Percentiles rank a stretch among this genome's conserved stretches.
Conservation (phyloP, 768 basidiomycete genomes). For the Calocera viscosa region DNA sequence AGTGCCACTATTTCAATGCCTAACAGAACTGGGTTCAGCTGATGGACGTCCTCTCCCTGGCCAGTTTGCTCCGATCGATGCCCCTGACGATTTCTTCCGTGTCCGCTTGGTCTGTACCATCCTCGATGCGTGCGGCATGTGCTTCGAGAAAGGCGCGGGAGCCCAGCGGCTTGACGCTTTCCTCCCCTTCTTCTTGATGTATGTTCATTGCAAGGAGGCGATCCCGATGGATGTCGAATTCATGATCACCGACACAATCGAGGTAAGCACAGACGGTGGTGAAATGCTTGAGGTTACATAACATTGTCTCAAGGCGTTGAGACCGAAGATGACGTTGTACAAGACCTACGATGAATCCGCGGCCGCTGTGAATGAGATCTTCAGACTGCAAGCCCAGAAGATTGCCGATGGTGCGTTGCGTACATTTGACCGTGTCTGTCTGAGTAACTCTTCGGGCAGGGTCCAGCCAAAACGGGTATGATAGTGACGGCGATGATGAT, state of each 20-base stretch:
- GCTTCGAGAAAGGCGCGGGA: conserved; percentile 88
- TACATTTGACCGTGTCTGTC: neutral
- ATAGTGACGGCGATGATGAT: conserved; percentile 31
- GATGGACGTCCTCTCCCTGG: conserved; percentile 80
- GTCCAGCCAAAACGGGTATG: conserved; percentile 50
- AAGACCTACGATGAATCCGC: conserved; percentile 82
- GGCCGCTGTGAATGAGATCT: conserved; percentile 77
- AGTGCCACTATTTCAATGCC: conserved; percentile 14
- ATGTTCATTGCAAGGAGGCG: conserved; percentile 74
- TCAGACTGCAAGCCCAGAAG: conserved; percentile 53
- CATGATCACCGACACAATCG: conserved; percentile 88
- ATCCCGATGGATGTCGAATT: conserved; percentile 98
- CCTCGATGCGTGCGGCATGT: conserved; percentile 92
- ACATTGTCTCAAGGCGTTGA: conserved; percentile 46
- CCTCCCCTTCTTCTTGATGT: conserved; percentile 87
- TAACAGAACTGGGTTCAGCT: conserved; percentile 39
- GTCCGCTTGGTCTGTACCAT: conserved; percentile 81
- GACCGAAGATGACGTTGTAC: conserved; percentile 59
- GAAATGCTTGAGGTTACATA: conserved; percentile 8
- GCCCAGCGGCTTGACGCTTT: conserved; percentile 90
- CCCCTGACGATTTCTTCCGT: conserved; percentile 94
- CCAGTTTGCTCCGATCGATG: conserved; percentile 62
- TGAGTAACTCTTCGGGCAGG: neutral
- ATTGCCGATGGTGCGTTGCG: conserved; percentile 35
- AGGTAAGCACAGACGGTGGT: conserved; percentile 37